These are phyloP conservation scores for Lasiodiplodia theobromae DNA, from an alignment of 2,329 filamentous ascomycete genomes.

Conservation along the genomic window DNA sequence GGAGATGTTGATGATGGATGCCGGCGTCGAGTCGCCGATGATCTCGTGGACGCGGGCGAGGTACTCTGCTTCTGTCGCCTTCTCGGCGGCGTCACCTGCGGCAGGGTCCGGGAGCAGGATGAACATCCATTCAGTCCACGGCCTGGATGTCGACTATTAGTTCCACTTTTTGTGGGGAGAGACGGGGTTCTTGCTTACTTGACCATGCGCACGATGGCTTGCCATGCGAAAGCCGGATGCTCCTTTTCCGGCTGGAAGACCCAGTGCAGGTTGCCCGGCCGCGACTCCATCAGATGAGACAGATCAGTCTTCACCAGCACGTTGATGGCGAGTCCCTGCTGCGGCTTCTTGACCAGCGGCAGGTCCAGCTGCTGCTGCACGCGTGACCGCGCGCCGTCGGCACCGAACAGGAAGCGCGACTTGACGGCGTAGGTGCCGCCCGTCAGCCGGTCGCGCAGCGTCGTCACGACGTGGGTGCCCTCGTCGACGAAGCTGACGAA, in stretches of 20 bases:
- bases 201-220: slow-evolving; percentile 64
- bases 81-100: background rate
- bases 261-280: slow-evolving; percentile 68
- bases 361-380: slow-evolving; percentile 57
- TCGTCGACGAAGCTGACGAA: slow-evolving; percentile 42
- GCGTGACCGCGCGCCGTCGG: slow-evolving; percentile 60
- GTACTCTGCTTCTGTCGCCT: slow-evolving; percentile 36
- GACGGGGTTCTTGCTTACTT: slow-evolving; percentile 42
- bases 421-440: slow-evolving; percentile 53
- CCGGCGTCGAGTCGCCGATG: slow-evolving; percentile 29
- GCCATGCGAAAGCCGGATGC: slow-evolving; percentile 60
- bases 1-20: slow-evolving; percentile 12
- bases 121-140: slow-evolving; percentile 66
- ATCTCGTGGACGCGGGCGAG: slow-evolving; percentile 12
- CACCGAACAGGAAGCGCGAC: slow-evolving; percentile 66
- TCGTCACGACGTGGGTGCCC: slow-evolving; percentile 43
- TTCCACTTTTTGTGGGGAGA: background rate
- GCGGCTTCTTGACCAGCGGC: slow-evolving; percentile 54
- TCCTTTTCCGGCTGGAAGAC: slow-evolving; percentile 63
- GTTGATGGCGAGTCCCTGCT: slow-evolving; percentile 59
- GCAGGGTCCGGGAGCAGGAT: slow-evolving; percentile 42
- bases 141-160: slow-evolving; percentile 34
- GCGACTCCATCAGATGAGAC: slow-evolving; percentile 55
- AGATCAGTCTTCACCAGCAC: slow-evolving; percentile 60
- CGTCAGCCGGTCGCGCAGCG: slow-evolving; percentile 48